Evolutionary conservation across 2,329 filamentous ascomycete genomes (phyloP), one percentile per base, ranked within the genome.

Genomic region (Pseudopyrenochaeta lycopersici): DNA sequence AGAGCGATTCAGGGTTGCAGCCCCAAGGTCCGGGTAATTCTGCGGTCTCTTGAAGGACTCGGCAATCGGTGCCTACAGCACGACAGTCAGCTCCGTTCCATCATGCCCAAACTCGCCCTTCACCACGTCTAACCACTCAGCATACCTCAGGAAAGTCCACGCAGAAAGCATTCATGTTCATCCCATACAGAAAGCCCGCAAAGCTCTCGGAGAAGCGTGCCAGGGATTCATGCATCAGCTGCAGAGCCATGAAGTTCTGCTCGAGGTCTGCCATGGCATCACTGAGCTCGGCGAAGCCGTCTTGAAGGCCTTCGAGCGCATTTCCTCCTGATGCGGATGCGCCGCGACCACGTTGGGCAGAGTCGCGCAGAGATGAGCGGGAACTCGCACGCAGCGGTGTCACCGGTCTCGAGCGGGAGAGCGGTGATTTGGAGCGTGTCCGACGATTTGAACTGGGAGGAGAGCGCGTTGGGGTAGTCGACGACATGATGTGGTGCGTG

Each of bases 141-240:
- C 73, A 46, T 78, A 92, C 92, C 86, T 99, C 95, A 0, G 92
- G 91, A 62, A 97, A 99, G 75, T 99, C 95, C 29, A 98, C 93
- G 75, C 94, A 98, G 74, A 98, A 99, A 1, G 95, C 95, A 76
- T 97, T 98, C 93, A 99, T 97, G 72, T 98, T 98, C 73, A 99
- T 77, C 1, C 95, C 95, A 68, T 98, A 99, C 40, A 99, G 79
- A 69, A 99, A 98, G 65, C 90, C 92, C 1, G 92, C 92, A 76
- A 99, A 99, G 71, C 90, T 96, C 82, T 99, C 95, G 76, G 89
- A 94, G 77, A 99, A 99, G 21, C 95, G 87, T 20, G 91, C 87
- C 63, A 99, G 78, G 69, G 91, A 96, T 80, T 98, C 94, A 72
- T 99, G 92, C 88, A 99, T 96, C 59, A 97, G 81, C 76, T 98